Percentiles rank a stretch among this genome's conserved stretches.
These are phyloP conservation scores for Fagus sylvatica DNA, from an alignment of 306 rosid genomes.

Conservation along the genomic window DNA sequence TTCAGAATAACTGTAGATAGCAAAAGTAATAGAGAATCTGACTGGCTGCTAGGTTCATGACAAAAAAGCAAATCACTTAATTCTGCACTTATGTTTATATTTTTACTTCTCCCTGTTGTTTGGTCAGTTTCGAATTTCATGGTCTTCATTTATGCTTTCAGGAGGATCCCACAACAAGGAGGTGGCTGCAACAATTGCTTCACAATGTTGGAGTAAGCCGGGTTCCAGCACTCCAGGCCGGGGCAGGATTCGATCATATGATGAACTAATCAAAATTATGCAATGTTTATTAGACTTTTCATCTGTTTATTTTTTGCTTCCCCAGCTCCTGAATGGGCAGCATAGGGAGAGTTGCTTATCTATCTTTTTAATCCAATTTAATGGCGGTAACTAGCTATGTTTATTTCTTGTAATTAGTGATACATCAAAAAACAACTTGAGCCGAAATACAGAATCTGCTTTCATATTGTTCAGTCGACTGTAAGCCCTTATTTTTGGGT, in stretches of 20 bases:
- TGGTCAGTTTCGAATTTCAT: slow-evolving; percentile 5
- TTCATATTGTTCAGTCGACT: too few species aligned
- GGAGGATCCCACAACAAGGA: slow-evolving; percentile 80
- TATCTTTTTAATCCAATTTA: neutral
- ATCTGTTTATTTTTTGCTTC: neutral
- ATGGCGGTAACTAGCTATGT: neutral
- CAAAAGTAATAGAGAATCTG: neutral
- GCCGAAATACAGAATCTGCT: too few species aligned
- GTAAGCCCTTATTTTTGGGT: too few species aligned
- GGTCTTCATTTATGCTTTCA: slow-evolving; percentile 30
- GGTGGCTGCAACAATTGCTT: slow-evolving; percentile 71
- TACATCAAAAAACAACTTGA: too few species aligned
- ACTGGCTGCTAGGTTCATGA: neutral
- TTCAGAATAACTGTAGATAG: neutral
- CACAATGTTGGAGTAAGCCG: slow-evolving; percentile 53
- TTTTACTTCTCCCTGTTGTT: slow-evolving; percentile 13
- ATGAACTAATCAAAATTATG: slow-evolving; percentile 26
- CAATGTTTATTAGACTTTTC: neutral
- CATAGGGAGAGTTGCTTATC: neutral
- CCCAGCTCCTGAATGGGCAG: neutral
- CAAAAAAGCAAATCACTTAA: neutral
- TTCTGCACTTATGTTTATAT: neutral
- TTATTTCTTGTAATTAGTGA: neutral
- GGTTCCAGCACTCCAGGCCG: slow-evolving; percentile 48
- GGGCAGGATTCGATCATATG: slow-evolving; percentile 60